phyloP scores from a whole-genome alignment of 1,139 yeast genomes.

The Diutina scorzettiae region DNA sequence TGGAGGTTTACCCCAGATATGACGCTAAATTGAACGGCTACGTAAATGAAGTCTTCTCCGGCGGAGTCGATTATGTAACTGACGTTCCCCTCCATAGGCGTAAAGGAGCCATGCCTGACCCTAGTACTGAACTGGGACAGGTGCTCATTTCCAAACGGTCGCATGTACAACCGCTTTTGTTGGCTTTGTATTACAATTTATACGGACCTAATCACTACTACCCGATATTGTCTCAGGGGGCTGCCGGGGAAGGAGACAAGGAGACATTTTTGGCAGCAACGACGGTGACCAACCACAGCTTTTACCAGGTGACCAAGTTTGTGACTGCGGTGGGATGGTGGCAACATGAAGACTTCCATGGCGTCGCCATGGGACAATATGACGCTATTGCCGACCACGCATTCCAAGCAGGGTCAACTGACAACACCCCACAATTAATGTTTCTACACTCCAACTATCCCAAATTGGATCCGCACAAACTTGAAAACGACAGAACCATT shows the following conservation, averaged over 20 bases:
- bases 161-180: slow-evolving; percentile 51
- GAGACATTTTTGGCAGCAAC: slow-evolving; percentile 83
- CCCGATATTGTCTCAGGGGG: slow-evolving; percentile 77
- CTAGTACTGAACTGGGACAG: slow-evolving; percentile 77
- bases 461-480: slow-evolving; percentile 43
- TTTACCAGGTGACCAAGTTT: slow-evolving; percentile 56
- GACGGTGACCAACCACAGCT: slow-evolving; percentile 43
- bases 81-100: slow-evolving; percentile 35
- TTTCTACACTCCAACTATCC: slow-evolving; percentile 61
- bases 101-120: slow-evolving; percentile 66
- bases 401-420: slow-evolving; percentile 9
- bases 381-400: slow-evolving; percentile 52
- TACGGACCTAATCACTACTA: slow-evolving; percentile 72
- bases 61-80: slow-evolving; percentile 4
- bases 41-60: slow-evolving; percentile 4
- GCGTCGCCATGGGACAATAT: slow-evolving; percentile 66
- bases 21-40: slow-evolving; percentile 7
- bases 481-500: slow-evolving; percentile 29
- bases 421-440: slow-evolving; percentile 28
- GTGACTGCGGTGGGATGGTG: slow-evolving; percentile 38
- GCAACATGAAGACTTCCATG: slow-evolving; percentile 31
- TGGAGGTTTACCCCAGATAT: slow-evolving; percentile 7
- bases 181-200: slow-evolving; percentile 67
- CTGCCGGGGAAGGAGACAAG: slow-evolving; percentile 85
- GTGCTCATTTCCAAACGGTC: slow-evolving; percentile 52